A percentile compares a stretch with the other conserved stretches of the same genome.
Evolutionary conservation across 768 basidiomycete species (phyloP).

Genomic region (Cyclocybe cylindracea): DNA sequence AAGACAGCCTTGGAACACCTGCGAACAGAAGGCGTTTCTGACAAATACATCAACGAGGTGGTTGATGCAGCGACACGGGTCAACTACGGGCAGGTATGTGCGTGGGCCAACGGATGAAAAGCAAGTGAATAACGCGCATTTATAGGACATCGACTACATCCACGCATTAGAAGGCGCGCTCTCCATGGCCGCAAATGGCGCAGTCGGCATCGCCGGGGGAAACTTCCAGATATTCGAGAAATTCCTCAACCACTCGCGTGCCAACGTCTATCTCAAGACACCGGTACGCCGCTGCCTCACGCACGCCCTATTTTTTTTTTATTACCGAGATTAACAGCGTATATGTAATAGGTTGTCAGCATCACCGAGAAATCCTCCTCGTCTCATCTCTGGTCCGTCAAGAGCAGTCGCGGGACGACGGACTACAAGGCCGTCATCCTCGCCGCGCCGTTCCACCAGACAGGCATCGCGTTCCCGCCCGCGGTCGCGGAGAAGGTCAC

Average conservation of each 20-base stretch:
- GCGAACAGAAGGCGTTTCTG: constrained; percentile 49
- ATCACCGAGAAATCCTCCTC: constrained; percentile 46
- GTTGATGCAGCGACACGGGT: constrained; percentile 81
- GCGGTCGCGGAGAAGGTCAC: constrained; percentile 57
- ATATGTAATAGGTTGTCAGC: constrained; percentile 45
- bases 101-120: not conserved
- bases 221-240: constrained; percentile 85
- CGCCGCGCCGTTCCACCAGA: constrained; percentile 82
- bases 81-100: constrained; percentile 75
- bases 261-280: constrained; percentile 71
- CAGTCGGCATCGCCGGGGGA: constrained; percentile 69
- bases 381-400: constrained; percentile 54
- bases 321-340: not conserved
- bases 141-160: constrained; percentile 64
- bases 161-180: constrained; percentile 76
- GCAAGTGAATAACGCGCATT: not conserved
- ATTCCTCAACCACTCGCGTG: constrained; percentile 71
- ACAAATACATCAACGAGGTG: constrained; percentile 67
- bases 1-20: constrained; percentile 62
- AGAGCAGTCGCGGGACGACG: constrained; percentile 43
- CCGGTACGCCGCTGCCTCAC: constrained; percentile 40
- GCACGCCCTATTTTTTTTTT: not conserved
- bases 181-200: constrained; percentile 73
- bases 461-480: constrained; percentile 54
- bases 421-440: constrained; percentile 79